phyloP scores from a whole-genome alignment of 2,329 filamentous ascomycete species.

The Colletotrichum tanaceti region DNA sequence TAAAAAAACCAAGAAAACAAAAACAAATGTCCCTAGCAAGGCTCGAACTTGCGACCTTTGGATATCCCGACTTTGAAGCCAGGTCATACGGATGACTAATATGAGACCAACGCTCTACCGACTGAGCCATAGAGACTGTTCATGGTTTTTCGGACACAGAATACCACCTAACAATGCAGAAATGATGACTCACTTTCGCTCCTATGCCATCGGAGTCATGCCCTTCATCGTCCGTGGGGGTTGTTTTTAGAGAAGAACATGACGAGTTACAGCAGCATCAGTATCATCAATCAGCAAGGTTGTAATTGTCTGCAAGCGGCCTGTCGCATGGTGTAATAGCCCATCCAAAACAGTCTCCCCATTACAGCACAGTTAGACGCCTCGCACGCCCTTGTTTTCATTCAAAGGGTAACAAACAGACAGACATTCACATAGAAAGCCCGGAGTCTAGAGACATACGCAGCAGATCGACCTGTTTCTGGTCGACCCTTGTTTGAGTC shows the following conservation, averaged over 20 bases:
- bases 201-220: background rate
- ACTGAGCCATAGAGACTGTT: constrained; percentile 37
- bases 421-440: too few relatives aligned
- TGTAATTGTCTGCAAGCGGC: too few relatives aligned
- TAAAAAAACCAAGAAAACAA: background rate
- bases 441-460: background rate
- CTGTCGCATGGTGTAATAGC: too few relatives aligned
- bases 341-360: too few relatives aligned
- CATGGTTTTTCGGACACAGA: accelerated
- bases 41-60: constrained; percentile 41
- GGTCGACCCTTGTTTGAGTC: constrained; percentile 24
- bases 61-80: constrained; percentile 22
- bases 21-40: constrained; percentile 32
- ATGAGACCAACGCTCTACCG: constrained; percentile 40
- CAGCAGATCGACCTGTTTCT: background rate
- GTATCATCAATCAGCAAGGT: too few relatives aligned
- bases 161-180: background rate
- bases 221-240: too few relatives aligned
- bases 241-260: background rate
- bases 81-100: constrained; percentile 27
- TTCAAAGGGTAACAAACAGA: too few relatives aligned
- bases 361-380: too few relatives aligned
- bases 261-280: accelerated
- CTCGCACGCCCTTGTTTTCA: too few relatives aligned
- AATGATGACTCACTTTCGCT: background rate